Percentiles rank a stretch among this genome's conserved stretches.
Conservation (phyloP, 345 rosid genomes). For the Eucalyptus victrix region DNA sequence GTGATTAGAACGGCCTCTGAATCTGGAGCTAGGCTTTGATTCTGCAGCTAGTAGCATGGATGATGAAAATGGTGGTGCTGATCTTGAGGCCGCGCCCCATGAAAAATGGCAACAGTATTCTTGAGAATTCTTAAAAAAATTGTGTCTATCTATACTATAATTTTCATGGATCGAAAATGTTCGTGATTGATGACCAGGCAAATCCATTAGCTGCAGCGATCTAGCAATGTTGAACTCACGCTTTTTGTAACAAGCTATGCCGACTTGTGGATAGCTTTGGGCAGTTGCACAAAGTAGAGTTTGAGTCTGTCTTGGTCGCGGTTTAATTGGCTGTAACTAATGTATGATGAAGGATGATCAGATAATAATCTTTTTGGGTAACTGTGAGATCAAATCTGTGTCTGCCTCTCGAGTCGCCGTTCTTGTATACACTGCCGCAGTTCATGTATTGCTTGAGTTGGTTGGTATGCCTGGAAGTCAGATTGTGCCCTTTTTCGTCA, state of each 20-base stretch:
- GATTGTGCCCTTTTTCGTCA: background rate
- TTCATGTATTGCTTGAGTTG: background rate
- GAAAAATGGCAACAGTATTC: background rate
- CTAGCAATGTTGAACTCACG: background rate
- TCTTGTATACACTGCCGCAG: background rate
- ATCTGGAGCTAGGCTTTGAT: constrained; percentile 63
- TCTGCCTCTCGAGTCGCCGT: background rate
- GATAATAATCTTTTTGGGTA: no score
- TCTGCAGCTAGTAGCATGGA: constrained; percentile 3
- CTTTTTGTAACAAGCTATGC: background rate
- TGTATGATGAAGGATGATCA: background rate
- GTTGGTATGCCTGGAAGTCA: background rate
- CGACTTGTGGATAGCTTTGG: background rate
- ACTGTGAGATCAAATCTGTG: no score
- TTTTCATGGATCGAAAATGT: background rate
- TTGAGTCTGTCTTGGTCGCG: background rate
- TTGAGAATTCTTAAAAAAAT: background rate
- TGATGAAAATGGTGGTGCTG: background rate
- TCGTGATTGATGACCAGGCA: background rate
- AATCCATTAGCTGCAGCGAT: background rate
- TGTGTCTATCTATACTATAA: background rate
- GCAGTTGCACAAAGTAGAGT: background rate
- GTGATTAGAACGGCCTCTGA: constrained; percentile 50
- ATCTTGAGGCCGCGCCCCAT: background rate
- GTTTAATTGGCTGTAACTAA: background rate